Evolutionary conservation across 192 early-diverging fungal genomes (phyloP).

Genomic region (Rhizophagus sp.): DNA sequence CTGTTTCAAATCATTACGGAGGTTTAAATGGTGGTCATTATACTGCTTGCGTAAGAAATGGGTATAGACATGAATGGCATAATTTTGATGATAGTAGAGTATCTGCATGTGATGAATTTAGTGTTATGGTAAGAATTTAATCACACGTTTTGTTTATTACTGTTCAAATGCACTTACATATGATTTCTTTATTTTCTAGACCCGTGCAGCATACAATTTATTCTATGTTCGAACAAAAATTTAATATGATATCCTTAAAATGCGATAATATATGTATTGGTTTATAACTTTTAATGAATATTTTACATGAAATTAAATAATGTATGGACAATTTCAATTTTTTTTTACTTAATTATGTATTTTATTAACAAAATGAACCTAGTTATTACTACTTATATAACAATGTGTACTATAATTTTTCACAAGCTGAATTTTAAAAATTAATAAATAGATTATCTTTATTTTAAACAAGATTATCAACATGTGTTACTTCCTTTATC

Average conservation of each 20-base stretch:
- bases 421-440: too few relatives aligned
- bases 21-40: constrained; percentile 75
- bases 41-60: constrained; percentile 69
- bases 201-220: constrained; percentile 21
- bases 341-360: too few relatives aligned
- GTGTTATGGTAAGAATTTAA: constrained; percentile 52
- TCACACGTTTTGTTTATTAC: not conserved
- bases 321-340: too few relatives aligned
- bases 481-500: too few relatives aligned
- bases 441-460: too few relatives aligned
- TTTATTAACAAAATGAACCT: too few relatives aligned
- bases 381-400: too few relatives aligned
- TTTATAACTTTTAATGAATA: too few relatives aligned
- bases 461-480: too few relatives aligned
- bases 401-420: not conserved
- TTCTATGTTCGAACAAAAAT: constrained; percentile 17
- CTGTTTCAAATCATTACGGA: constrained; percentile 81
- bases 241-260: not conserved
- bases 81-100: constrained; percentile 87
- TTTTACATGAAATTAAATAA: too few relatives aligned
- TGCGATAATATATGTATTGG: too few relatives aligned
- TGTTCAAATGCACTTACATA: not conserved
- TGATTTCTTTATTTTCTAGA: not conserved
- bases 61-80: constrained; percentile 70
- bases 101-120: constrained; percentile 53